phyloP scores from a whole-genome alignment of 768 basidiomycete genomes.

The Tremella fuciformis region DNA sequence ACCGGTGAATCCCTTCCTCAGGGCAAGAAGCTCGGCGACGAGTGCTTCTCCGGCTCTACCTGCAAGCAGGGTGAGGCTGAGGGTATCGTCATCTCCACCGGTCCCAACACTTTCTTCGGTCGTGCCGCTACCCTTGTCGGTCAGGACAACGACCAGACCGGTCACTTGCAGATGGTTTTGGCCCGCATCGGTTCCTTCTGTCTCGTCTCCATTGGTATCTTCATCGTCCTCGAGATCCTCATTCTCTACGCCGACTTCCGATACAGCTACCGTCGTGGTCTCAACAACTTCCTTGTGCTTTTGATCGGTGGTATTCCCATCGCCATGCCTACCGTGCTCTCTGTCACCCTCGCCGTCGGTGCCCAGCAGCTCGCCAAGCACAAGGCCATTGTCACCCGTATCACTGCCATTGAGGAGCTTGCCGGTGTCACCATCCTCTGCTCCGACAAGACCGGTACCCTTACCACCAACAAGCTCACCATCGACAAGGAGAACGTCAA shows the following conservation, averaged over 20 bases:
- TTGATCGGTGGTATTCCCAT: conserved; percentile 99
- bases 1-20: conserved; percentile 95
- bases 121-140: conserved; percentile 97
- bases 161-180: conserved; percentile 97
- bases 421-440: conserved; percentile 98
- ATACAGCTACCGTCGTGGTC: conserved; percentile 86
- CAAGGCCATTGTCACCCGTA: conserved; percentile 99
- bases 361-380: conserved; percentile 98
- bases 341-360: conserved; percentile 97
- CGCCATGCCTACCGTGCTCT: conserved; percentile 98
- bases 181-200: conserved; percentile 98
- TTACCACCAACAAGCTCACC: conserved; percentile 99
- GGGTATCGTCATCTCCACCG: conserved; percentile 97
- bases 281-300: conserved; percentile 95
- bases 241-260: conserved; percentile 88
- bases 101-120: conserved; percentile 94
- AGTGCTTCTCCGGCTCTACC: conserved; percentile 98
- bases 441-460: conserved; percentile 97
- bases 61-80: conserved; percentile 99
- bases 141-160: conserved; percentile 94
- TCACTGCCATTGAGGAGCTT: conserved; percentile 97
- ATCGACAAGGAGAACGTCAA: conserved; percentile 89
- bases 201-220: conserved; percentile 90
- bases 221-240: conserved; percentile 90
- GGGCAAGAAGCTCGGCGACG: conserved; percentile 87